Evolutionary conservation across 441 rosid genomes (phyloP).

Genomic region (Dalechampia spathulata): DNA sequence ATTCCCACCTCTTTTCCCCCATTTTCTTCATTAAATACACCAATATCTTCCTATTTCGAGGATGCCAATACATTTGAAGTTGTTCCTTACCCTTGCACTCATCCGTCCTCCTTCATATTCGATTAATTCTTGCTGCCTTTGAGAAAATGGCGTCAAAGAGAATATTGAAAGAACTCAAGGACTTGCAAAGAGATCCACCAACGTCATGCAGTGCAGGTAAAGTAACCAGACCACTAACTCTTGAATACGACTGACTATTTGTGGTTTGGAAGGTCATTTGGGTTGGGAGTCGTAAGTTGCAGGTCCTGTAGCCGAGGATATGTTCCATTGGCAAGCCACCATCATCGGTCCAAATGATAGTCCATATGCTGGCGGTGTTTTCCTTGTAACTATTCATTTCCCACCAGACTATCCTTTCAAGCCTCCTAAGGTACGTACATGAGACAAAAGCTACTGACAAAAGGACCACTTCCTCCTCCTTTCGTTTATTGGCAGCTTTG

Average conservation of each 20-base stretch:
- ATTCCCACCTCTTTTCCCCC: constrained; percentile 13
- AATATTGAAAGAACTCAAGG: constrained; percentile 73
- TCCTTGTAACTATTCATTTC: constrained; percentile 68
- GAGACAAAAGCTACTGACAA: too few species aligned
- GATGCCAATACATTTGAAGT: background rate
- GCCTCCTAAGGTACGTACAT: constrained; percentile 83
- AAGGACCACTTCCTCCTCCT: too few species aligned
- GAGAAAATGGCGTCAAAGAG: constrained; percentile 65
- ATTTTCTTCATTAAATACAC: constrained; percentile 42
- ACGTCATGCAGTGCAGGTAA: constrained; percentile 83
- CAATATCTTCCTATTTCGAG: constrained; percentile 9
- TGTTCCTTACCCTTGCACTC: constrained; percentile 5
- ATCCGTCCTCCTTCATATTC: background rate
- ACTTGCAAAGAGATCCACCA: constrained; percentile 77
- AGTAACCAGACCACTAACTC: too few species aligned
- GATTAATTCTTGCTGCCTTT: background rate
- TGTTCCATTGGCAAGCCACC: constrained; percentile 89
- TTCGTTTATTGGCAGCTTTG: too few species aligned
- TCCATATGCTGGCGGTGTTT: constrained; percentile 81
- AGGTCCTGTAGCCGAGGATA: constrained; percentile 82
- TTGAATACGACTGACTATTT: background rate
- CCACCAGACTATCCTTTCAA: constrained; percentile 87
- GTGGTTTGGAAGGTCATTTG: constrained; percentile 4
- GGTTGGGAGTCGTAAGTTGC: background rate
- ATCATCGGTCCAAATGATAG: constrained; percentile 81